Conservation (phyloP, 148 eudicot species). For the Gaultheria prostrata region DNA sequence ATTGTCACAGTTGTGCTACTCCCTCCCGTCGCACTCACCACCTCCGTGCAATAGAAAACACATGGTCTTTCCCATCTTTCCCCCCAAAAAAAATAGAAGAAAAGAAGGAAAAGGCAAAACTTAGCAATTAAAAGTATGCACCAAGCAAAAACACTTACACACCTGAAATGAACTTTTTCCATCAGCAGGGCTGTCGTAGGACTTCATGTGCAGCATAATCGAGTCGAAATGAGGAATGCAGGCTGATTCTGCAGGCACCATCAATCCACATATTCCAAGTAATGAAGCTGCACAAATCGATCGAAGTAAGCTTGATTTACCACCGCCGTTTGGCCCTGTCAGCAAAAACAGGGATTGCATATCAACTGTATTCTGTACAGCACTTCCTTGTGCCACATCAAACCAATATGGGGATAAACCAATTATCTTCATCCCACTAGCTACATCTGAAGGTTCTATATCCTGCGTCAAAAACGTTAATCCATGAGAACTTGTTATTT, state of each 20-base stretch:
- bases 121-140: background rate
- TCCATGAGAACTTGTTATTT: background rate
- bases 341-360: conserved; percentile 88
- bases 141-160: conserved; percentile 5
- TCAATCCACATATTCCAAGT: conserved; percentile 92
- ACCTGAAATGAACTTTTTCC: conserved; percentile 99
- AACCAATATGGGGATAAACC: conserved; percentile 95
- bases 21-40: background rate
- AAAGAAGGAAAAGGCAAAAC: background rate
- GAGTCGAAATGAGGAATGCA: conserved; percentile 89
- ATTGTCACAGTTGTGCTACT: background rate
- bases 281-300: conserved; percentile 93
- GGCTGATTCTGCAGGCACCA: conserved; percentile 97
- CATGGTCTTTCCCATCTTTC: too few species aligned
- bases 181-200: conserved; percentile 98
- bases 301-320: conserved; percentile 92
- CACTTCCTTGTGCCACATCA: conserved; percentile 78
- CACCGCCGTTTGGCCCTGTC: conserved; percentile 99
- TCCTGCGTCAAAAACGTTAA: conserved; percentile 38
- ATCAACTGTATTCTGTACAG: conserved; percentile 66
- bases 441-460: conserved; percentile 24
- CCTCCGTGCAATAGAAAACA: background rate
- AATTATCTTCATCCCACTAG: conserved; percentile 58
- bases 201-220: conserved; percentile 89
- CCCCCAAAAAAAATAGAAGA: background rate